Evolutionary conservation across 208 protist genomes (phyloP), one percentile per base, ranked within the genome.

Genomic region (Trypanosoma avium): DNA sequence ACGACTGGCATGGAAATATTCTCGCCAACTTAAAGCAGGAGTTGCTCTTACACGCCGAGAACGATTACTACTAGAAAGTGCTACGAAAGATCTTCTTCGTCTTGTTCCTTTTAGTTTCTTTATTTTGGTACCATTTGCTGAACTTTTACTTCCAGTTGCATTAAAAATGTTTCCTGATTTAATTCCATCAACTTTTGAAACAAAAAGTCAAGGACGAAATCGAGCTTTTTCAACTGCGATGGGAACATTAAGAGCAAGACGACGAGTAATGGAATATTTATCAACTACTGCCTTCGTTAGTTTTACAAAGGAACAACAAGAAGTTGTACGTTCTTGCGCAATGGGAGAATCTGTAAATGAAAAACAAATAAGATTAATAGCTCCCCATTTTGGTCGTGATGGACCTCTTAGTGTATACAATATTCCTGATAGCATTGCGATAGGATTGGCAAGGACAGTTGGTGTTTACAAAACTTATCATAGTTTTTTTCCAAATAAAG

Each of bases 71-170:
- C 70, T 99, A 40, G 83, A 97, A 46, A 88, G 90, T 42, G 97
- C 95, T 29, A 93, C 93, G 4, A 84, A 88, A 19, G 97, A 99
- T 78, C 67, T 98, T 48, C 68, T 98, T 33, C 90, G 97, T 24
- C 67, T 99, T 27, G 95, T 99, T 7, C 97, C 97, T 9, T 99
- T 99, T 90, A 90, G 90, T 62, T 93, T 98, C 55, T 98, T 99
- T 70, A 93, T 99, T 22, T 73, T 99, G 10, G 84, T 99, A 15
- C 97, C 97, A 7, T 98, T 98, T 77, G 79, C 93, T 13, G 97
- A 99, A 70, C 81, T 99, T 43, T 77, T 97, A 40, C 80, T 99
- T 33, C 97, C 97, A 4, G 82, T 99, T 29, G 77, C 92, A 8
- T 77, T 99, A 29, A 97, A 97, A 62, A 92, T 98, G 75, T 99